phyloP scores from a whole-genome alignment of 257 asterid species.

The Plantago major region DNA sequence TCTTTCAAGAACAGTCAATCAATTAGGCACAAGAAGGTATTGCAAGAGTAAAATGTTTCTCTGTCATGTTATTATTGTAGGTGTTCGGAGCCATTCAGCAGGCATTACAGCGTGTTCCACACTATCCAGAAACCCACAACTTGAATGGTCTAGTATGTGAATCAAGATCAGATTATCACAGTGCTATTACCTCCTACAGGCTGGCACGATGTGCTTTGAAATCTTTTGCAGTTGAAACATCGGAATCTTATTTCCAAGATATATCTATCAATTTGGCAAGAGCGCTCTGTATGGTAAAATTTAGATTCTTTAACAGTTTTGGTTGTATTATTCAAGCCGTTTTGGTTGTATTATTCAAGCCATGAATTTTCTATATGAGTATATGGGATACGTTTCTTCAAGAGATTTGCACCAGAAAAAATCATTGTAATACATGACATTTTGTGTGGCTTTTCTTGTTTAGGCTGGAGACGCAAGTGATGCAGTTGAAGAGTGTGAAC shows the following conservation, averaged over 20 bases:
- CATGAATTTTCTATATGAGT: neutral
- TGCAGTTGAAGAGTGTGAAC: constrained; percentile 76
- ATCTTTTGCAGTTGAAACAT: constrained; percentile 39
- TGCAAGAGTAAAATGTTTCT: constrained; percentile 9
- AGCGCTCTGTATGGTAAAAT: constrained; percentile 75
- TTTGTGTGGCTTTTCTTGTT: constrained; percentile 23
- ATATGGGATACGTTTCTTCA: neutral
- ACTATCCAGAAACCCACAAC: constrained; percentile 89
- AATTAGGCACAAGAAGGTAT: constrained; percentile 13
- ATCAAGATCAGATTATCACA: constrained; percentile 68
- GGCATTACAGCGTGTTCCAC: constrained; percentile 82
- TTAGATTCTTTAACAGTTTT: constrained; percentile 18
- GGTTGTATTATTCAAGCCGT: no score
- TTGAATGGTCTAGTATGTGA: constrained; percentile 87
- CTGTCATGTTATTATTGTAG: constrained; percentile 36
- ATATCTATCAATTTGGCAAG: constrained; percentile 78
- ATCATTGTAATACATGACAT: constrained; percentile 9
- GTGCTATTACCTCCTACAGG: constrained; percentile 79
- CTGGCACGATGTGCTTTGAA: no score
- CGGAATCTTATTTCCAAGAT: constrained; percentile 44
- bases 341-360: no score
- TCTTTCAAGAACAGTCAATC: constrained; percentile 1
- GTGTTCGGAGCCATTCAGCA: constrained; percentile 84
- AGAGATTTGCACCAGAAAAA: neutral
- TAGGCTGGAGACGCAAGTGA: constrained; percentile 73